Conservation (phyloP, 1,284 basidiomycete genomes). For the Waitea zeae region DNA sequence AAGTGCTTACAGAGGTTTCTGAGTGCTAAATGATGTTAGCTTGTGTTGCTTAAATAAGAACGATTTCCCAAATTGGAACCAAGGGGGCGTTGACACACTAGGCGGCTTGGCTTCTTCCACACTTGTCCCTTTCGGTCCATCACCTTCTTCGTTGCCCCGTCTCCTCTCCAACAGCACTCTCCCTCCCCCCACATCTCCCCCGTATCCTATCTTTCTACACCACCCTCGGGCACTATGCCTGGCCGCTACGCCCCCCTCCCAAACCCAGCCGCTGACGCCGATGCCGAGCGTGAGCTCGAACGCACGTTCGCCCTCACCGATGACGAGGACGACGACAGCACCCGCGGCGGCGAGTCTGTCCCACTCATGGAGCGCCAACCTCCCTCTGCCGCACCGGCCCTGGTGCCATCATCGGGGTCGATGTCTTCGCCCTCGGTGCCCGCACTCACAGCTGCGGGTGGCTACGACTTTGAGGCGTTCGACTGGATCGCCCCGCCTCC, state of each 20-base stretch:
- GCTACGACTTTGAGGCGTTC: conserved; percentile 77
- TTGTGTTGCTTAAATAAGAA: too few relatives aligned
- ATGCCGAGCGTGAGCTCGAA: conserved; percentile 44
- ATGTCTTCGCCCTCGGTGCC: conserved; percentile 1
- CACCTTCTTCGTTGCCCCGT: neutral
- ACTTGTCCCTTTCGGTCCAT: too few relatives aligned
- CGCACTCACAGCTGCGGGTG: conserved; percentile 13
- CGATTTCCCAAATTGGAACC: too few relatives aligned
- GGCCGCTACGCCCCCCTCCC: conserved; percentile 33
- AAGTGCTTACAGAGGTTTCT: too few relatives aligned
- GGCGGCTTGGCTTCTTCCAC: too few relatives aligned
- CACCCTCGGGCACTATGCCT: conserved; percentile 17
- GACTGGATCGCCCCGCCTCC: conserved; percentile 61
- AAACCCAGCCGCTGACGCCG: conserved; percentile 23
- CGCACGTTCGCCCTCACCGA: conserved; percentile 44
- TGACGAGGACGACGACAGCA: conserved; percentile 26
- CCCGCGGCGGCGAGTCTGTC: conserved; percentile 23
- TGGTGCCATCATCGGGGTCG: conserved; percentile 6
- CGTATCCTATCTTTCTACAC: neutral
- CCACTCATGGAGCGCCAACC: conserved; percentile 6
- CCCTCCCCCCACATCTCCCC: neutral
- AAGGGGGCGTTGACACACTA: too few relatives aligned
- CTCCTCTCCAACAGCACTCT: neutral
- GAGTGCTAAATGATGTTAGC: too few relatives aligned
- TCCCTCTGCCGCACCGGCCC: conserved; percentile 7